phyloP scores from a whole-genome alignment of 768 basidiomycete genomes.

The Leucosporidium scottii region DNA sequence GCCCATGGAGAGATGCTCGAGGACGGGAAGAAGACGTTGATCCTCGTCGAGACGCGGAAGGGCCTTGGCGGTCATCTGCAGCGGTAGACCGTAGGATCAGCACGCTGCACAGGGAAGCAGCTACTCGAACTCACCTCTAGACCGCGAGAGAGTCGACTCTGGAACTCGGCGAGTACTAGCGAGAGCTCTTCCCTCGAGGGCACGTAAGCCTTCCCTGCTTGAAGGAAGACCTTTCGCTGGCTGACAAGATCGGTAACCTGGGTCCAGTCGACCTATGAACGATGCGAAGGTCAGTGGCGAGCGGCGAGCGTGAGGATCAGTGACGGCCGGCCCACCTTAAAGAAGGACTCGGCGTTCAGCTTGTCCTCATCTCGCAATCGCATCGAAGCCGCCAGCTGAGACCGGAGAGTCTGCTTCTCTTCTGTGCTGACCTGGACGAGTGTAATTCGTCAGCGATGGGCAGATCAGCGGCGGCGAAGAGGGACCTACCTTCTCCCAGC shows the following conservation, averaged over 20 bases:
- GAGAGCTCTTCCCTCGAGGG: conserved; percentile 53
- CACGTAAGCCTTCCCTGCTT: conserved; percentile 81
- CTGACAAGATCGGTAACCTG: conserved; percentile 87
- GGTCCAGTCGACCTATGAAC: conserved; percentile 81
- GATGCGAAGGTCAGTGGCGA: not conserved
- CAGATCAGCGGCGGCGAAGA: not conserved
- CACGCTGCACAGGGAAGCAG: not conserved
- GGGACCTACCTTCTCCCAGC: conserved; percentile 41
- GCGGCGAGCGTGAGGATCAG: too few species aligned
- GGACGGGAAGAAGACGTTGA: conserved; percentile 75
- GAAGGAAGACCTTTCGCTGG: conserved; percentile 67
- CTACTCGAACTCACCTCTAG: conserved; percentile 56
- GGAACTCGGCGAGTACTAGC: conserved; percentile 81
- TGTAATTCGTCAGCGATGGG: not conserved
- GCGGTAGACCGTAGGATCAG: not conserved
- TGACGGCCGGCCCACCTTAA: conserved; percentile 55
- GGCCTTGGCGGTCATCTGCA: conserved; percentile 71
- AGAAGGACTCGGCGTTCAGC: conserved; percentile 57
- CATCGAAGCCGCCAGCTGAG: conserved; percentile 52
- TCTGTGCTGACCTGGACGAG: conserved; percentile 50
- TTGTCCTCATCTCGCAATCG: conserved; percentile 40
- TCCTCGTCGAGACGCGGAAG: conserved; percentile 92
- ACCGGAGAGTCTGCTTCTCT: conserved; percentile 52
- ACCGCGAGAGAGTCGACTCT: conserved; percentile 59
- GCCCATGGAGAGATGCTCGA: conserved; percentile 84